Evolutionary conservation across 352 stramenopile species (phyloP).

Genomic region (Globisporangium abappressorium): DNA sequence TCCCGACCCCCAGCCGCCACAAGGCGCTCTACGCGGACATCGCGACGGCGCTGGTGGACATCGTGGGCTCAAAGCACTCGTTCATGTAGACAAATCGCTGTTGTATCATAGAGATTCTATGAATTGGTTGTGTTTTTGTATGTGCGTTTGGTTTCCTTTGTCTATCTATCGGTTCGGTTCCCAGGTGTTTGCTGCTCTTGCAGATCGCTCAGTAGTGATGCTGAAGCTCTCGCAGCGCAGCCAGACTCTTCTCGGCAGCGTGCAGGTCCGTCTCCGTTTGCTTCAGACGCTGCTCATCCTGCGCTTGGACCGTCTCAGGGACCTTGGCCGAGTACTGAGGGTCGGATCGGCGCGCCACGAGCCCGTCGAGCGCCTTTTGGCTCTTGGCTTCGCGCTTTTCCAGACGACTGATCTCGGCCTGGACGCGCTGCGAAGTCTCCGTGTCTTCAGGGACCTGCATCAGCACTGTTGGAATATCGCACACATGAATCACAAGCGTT

Average conservation of each 20-base stretch:
- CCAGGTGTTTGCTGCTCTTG: not conserved
- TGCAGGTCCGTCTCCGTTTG: slow-evolving; percentile 59
- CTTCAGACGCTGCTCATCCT: slow-evolving; percentile 52
- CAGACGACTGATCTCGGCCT: slow-evolving; percentile 56
- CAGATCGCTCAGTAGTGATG: slow-evolving; percentile 37
- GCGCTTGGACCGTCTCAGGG: slow-evolving; percentile 54
- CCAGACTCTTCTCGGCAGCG: slow-evolving; percentile 49
- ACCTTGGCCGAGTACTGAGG: slow-evolving; percentile 64
- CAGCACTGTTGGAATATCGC: slow-evolving; percentile 37
- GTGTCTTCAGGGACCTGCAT: slow-evolving; percentile 59
- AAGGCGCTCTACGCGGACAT: slow-evolving; percentile 50
- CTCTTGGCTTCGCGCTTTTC: slow-evolving; percentile 66
- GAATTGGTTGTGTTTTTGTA: not conserved
- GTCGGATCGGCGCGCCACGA: slow-evolving; percentile 38
- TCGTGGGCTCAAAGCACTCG: slow-evolving; percentile 17
- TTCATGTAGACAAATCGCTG: not conserved
- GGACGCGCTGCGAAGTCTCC: slow-evolving; percentile 64
- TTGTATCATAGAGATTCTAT: not conserved
- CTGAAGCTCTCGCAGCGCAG: slow-evolving; percentile 52
- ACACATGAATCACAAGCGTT: slow-evolving; percentile 1
- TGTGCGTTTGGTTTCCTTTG: not conserved
- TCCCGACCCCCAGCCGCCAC: slow-evolving; percentile 48
- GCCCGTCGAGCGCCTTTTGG: slow-evolving; percentile 37
- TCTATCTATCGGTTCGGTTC: not conserved
- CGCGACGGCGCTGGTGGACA: slow-evolving; percentile 35